Percentiles rank a stretch among this genome's conserved stretches.
Conservation (phyloP, 2,329 filamentous ascomycete species). For the Bipolaris sorokiniana region DNA sequence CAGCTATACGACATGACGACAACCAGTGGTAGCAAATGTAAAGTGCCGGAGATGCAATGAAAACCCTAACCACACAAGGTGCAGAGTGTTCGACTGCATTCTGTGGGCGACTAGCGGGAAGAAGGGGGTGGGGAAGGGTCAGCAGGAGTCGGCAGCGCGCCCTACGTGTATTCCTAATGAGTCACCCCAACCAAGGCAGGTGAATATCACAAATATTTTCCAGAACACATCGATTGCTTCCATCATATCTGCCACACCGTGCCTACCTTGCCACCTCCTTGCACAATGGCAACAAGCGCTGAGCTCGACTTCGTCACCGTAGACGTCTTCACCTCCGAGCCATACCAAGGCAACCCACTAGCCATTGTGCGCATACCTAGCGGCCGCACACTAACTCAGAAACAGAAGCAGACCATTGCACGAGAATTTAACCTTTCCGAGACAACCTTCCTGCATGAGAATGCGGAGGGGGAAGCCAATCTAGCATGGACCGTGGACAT, state of each 20-base stretch:
- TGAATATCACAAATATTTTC: background rate
- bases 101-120: background rate
- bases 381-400: slow-evolving; percentile 49
- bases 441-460: slow-evolving; percentile 60
- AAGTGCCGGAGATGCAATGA: background rate
- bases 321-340: slow-evolving; percentile 58
- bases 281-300: slow-evolving; percentile 23
- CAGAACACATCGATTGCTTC: background rate
- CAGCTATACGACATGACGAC: background rate
- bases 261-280: background rate
- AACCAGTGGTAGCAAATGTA: background rate
- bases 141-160: background rate
- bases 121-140: background rate
- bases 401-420: slow-evolving; percentile 61
- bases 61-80: background rate
- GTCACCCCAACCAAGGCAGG: slow-evolving; percentile 8
- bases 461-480: slow-evolving; percentile 20
- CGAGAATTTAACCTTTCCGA: slow-evolving; percentile 65
- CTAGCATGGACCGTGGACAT: slow-evolving; percentile 59
- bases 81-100: background rate
- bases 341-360: slow-evolving; percentile 61
- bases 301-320: slow-evolving; percentile 48
- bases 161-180: slow-evolving; percentile 10
- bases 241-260: background rate
- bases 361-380: slow-evolving; percentile 60